Percentiles rank a stretch among this genome's conserved stretches.
phyloP scores from a whole-genome alignment of 305 asterid species.

The Fraxinus platypoda region DNA sequence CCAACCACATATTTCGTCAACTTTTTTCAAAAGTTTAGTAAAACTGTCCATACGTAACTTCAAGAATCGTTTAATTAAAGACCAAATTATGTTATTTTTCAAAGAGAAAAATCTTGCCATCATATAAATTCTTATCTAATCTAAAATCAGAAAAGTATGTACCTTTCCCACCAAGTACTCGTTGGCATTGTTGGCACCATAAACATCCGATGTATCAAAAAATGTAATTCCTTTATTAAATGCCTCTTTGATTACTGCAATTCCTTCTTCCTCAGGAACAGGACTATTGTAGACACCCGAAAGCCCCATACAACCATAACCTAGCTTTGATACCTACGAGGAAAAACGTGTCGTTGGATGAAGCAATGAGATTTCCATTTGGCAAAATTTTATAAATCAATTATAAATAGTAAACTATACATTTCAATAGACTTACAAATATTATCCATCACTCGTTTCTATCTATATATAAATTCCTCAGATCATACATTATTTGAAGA shows the following conservation, averaged over 20 bases:
- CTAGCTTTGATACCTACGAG: conserved; percentile 43
- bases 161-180: conserved; percentile 51
- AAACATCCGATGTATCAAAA: conserved; percentile 43
- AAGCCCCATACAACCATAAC: conserved; percentile 57
- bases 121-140: neutral
- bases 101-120: too few species aligned
- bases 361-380: neutral
- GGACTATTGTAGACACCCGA: conserved; percentile 31
- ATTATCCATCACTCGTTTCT: too few species aligned
- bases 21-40: too few species aligned
- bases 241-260: conserved; percentile 44
- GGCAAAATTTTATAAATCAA: neutral
- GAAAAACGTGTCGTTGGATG: neutral
- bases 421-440: neutral
- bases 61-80: too few species aligned
- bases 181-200: conserved; percentile 38
- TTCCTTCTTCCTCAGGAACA: conserved; percentile 41
- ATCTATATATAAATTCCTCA: too few species aligned
- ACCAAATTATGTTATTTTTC: too few species aligned
- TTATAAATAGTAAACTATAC: too few species aligned
- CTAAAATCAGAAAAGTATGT: neutral
- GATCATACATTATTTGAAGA: too few species aligned
- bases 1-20: neutral
- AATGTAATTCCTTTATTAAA: conserved; percentile 40
- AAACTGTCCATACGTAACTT: neutral